Conservation (phyloP, 345 rosid genomes). For the Jatropha curcas region DNA sequence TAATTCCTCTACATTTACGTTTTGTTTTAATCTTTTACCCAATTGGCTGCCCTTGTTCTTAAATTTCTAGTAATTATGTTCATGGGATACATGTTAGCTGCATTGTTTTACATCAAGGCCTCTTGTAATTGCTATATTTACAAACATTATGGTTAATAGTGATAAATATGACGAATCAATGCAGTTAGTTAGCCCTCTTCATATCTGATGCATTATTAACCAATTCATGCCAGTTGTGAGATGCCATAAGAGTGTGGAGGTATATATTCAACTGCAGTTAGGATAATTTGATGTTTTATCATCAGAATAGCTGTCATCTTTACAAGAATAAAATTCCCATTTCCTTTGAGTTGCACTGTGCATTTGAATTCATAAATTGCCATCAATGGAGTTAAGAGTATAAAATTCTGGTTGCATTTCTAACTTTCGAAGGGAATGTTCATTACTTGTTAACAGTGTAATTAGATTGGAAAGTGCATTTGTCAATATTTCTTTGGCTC, state of each 20-base stretch:
- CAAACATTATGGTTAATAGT: neutral
- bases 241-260: neutral
- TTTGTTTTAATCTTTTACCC: neutral
- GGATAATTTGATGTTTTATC: no score
- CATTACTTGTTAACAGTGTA: no score
- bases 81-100: neutral
- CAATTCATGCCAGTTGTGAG: neutral
- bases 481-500: no score
- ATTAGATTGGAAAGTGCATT: neutral
- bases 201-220: neutral
- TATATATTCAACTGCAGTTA: neutral
- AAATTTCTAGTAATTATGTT: neutral
- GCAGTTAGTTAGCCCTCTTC: no score
- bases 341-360: neutral
- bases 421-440: neutral
- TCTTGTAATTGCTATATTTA: neutral
- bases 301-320: no score
- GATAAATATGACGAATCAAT: neutral
- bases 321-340: neutral
- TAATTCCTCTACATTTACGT: slow-evolving; percentile 6
- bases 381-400: neutral
- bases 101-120: neutral
- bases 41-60: neutral
- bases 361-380: neutral
- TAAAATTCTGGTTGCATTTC: neutral